These are phyloP conservation scores for Blastobotrys petasosporus DNA, from an alignment of 1,139 yeast species.

Conservation along the genomic window DNA sequence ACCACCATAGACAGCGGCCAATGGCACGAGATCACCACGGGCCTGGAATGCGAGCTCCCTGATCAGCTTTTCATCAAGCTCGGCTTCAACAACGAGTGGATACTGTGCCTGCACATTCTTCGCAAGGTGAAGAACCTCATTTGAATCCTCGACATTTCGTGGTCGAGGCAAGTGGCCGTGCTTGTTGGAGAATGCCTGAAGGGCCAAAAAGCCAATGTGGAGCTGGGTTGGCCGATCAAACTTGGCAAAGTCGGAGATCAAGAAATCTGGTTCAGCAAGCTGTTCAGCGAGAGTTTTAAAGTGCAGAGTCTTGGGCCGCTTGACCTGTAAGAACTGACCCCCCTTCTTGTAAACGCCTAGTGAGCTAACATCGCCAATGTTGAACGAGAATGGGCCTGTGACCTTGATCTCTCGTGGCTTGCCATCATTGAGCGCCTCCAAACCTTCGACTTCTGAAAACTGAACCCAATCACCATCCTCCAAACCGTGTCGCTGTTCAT, in stretches of 20 bases:
- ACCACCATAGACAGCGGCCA: constrained; percentile 90
- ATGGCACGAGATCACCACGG: constrained; percentile 85
- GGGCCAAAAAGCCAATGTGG: constrained; percentile 88
- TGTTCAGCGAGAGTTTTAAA: constrained; percentile 65
- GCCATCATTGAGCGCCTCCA: constrained; percentile 59
- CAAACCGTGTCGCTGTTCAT: constrained; percentile 86
- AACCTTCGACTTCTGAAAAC: constrained; percentile 80
- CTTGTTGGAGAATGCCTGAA: constrained; percentile 62
- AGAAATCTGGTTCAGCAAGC: constrained; percentile 67
- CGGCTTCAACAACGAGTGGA: constrained; percentile 53
- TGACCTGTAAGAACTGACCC: constrained; percentile 89
- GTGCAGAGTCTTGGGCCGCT: constrained; percentile 60
- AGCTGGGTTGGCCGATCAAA: constrained; percentile 86
- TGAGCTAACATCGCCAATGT: constrained; percentile 48
- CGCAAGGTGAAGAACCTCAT: constrained; percentile 56
- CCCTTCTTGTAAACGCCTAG: constrained; percentile 71
- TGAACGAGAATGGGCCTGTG: constrained; percentile 89
- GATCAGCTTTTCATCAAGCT: constrained; percentile 59
- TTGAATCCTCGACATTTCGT: constrained; percentile 67
- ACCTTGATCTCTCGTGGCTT: constrained; percentile 71
- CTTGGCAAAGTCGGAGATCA: constrained; percentile 85
- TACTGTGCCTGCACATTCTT: constrained; percentile 53
- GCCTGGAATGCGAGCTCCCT: constrained; percentile 78
- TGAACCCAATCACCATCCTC: constrained; percentile 89
- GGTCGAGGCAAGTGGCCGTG: constrained; percentile 75